phyloP scores from a whole-genome alignment of 306 rosid species.

The Sesbania bispinosa region DNA sequence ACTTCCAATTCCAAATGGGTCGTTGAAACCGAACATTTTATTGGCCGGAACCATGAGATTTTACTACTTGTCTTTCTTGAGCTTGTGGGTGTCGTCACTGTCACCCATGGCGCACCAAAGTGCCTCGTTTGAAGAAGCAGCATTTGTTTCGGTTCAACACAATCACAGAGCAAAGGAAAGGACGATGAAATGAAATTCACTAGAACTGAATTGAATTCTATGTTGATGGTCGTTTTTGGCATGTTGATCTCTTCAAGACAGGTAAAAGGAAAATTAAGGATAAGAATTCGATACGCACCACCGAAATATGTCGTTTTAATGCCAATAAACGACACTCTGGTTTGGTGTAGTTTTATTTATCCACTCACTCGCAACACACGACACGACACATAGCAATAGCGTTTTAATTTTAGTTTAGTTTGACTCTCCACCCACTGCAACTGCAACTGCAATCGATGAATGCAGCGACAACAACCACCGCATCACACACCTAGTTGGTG shows the following conservation, averaged over 20 bases:
- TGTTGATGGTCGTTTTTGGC: too few species aligned
- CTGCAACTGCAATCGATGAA: neutral
- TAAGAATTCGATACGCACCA: neutral
- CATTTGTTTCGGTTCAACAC: neutral
- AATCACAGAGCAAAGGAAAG: neutral
- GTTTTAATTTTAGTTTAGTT: too few species aligned
- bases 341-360: neutral
- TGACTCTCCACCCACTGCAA: too few species aligned
- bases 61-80: neutral
- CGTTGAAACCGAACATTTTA: slow-evolving; percentile 54
- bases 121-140: slow-evolving; percentile 33
- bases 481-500: neutral
- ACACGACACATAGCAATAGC: neutral
- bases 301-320: slow-evolving; percentile 11
- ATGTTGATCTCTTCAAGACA: too few species aligned
- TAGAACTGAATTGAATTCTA: too few species aligned
- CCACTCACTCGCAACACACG: neutral
- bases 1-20: slow-evolving; percentile 40
- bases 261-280: neutral
- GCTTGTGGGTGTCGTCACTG: neutral
- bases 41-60: neutral
- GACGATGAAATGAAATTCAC: neutral
- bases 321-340: slow-evolving; percentile 17
- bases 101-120: slow-evolving; percentile 29
- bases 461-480: neutral